Conservation (phyloP, 176 grass and related monocot species). For the Phoenix roebelenii region DNA sequence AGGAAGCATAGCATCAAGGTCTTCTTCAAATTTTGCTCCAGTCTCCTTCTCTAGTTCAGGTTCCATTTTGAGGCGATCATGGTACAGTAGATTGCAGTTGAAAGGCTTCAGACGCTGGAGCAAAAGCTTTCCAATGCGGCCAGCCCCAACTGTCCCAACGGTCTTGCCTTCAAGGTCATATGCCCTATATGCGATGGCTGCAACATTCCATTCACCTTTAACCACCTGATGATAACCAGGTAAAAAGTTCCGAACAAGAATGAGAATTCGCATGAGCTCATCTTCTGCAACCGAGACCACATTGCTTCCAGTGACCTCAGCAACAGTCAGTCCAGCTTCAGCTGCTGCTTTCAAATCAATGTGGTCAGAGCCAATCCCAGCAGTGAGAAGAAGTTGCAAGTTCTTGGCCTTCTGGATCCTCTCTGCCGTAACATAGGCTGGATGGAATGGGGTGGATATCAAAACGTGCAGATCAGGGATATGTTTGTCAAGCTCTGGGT, state of each 20-base stretch:
- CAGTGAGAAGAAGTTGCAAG: conserved; percentile 73
- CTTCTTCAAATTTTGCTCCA: conserved; percentile 74
- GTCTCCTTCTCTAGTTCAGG: conserved; percentile 76
- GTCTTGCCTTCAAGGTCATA: conserved; percentile 95
- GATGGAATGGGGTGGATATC: conserved; percentile 92
- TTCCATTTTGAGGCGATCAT: conserved; percentile 57
- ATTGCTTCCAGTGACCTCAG: conserved; percentile 92
- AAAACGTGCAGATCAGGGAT: conserved; percentile 81
- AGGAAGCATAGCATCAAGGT: conserved; percentile 84
- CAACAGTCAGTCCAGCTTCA: conserved; percentile 65
- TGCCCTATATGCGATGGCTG: conserved; percentile 67
- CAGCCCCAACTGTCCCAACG: conserved; percentile 73
- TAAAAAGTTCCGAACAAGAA: conserved; percentile 79
- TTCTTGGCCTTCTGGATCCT: conserved; percentile 89
- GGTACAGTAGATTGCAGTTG: conserved; percentile 80
- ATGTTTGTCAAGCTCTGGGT: conserved; percentile 79
- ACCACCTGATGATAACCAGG: conserved; percentile 78
- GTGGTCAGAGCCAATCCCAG: conserved; percentile 89
- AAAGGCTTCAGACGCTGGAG: conserved; percentile 80
- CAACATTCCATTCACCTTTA: conserved; percentile 87
- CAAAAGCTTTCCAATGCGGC: conserved; percentile 76
- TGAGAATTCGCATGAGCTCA: conserved; percentile 74
- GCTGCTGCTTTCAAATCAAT: conserved; percentile 77
- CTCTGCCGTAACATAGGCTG: conserved; percentile 86
- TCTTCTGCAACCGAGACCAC: conserved; percentile 81